Evolutionary conservation across 805 yeast genomes (phyloP).

Genomic region (Wickerhamiella parazyma): DNA sequence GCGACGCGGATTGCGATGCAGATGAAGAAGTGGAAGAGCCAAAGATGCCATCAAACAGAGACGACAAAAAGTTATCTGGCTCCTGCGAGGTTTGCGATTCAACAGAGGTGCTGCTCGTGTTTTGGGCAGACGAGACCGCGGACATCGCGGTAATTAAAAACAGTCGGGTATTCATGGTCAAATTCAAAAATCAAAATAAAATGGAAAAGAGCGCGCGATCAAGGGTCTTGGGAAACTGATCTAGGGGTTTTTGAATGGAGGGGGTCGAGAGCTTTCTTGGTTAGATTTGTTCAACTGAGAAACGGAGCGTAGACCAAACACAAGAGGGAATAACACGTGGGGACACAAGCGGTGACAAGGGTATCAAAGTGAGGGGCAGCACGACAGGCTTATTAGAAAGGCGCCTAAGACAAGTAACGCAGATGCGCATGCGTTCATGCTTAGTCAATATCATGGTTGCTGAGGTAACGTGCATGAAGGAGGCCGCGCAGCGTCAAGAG

Average conservation of each 20-base stretch:
- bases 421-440: background rate
- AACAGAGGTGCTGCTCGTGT: conserved; percentile 2
- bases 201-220: conserved; percentile 8
- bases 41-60: background rate
- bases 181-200: background rate
- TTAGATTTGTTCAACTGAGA: background rate
- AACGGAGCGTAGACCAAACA: background rate
- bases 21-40: background rate
- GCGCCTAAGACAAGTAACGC: background rate
- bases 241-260: background rate
- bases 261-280: background rate
- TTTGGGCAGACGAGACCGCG: conserved; percentile 5
- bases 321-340: background rate
- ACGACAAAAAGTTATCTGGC: background rate
- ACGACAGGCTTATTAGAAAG: background rate
- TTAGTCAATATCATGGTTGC: background rate
- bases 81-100: too few relatives aligned
- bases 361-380: background rate
- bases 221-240: background rate
- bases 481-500: background rate
- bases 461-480: background rate
- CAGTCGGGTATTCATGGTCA: background rate
- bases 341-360: background rate
- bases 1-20: background rate
- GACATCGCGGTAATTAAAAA: conserved; percentile 1